phyloP scores from a whole-genome alignment of 306 rosid genomes.

The Purshia tridentata region DNA sequence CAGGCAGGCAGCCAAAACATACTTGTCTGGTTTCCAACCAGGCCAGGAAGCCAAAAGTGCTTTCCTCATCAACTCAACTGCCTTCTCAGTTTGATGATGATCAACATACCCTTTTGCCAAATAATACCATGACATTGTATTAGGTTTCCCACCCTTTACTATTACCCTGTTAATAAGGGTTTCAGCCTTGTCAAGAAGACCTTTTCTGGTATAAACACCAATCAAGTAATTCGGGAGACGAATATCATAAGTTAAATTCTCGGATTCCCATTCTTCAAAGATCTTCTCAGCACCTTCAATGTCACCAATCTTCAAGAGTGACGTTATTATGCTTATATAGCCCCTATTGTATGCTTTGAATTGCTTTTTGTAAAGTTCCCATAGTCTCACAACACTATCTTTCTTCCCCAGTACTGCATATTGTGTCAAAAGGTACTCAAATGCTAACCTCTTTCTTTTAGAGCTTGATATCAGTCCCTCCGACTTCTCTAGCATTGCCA shows the following conservation, averaged over 20 bases:
- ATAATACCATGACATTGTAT: conserved; percentile 8
- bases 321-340: conserved; percentile 13
- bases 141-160: neutral
- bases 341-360: conserved; percentile 15
- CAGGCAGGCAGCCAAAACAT: conserved; percentile 22
- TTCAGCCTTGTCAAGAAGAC: conserved; percentile 29
- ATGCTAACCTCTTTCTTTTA: conserved; percentile 7
- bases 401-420: conserved; percentile 32
- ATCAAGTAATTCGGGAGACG: conserved; percentile 28
- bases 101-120: conserved; percentile 13
- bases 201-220: conserved; percentile 23
- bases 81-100: conserved; percentile 16
- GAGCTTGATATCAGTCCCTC: conserved; percentile 16
- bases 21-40: conserved; percentile 13
- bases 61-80: conserved; percentile 20
- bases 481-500: conserved; percentile 27
- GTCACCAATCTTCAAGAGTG: conserved; percentile 24
- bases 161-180: conserved; percentile 18
- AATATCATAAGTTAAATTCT: conserved; percentile 15
- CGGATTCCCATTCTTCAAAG: conserved; percentile 35
- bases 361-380: conserved; percentile 24
- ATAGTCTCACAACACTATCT: conserved; percentile 26
- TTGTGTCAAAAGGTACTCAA: conserved; percentile 21
- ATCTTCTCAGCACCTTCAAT: conserved; percentile 34
- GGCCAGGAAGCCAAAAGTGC: conserved; percentile 8